Evolutionary conservation across 1,284 basidiomycete genomes (phyloP), one percentile per base, ranked within the genome.

Genomic region (Boletus semigastroideus): DNA sequence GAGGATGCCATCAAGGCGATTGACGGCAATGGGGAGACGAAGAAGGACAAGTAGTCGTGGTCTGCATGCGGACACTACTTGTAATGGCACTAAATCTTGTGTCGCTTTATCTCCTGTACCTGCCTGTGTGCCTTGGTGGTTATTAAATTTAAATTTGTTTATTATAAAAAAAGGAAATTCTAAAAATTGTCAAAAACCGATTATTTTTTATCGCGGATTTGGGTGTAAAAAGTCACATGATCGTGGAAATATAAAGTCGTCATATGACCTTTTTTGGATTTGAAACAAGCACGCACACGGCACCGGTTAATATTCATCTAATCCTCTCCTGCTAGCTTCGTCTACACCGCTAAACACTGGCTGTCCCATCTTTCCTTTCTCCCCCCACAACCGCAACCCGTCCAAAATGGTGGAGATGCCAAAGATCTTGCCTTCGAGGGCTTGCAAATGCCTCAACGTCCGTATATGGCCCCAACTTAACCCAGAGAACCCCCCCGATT

Each of bases 401-500:
- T 52, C 54, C 2, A 46, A 30, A 42, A 71, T 71, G 67, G 52
- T 58, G 51, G 52, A 68, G 31, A 37, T 53, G 45, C 54, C 44
- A 54, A 50, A 52, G 37, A 48, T 52, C 47, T 36, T 22, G 25
- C 52, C 51, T 12, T 51, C 49, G 17, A 59, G 55, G 52, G 75
- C 87, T 46, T 90, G 87, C 67, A 79, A 74, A 64, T 90, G 87
- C 61, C 78, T 90, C 53, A 90, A 90, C 63, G 74, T 90, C 41
- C 79, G 78, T 54, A 77, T 90, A 54, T 69, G 59, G 50, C 57
- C 64, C 14, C 60, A 56, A 28, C 60, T 47, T 16, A 61, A 65
- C 34, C 59, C 70, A 51, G 57, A 54, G 31, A 63, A 70, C 36
- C 67, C 70, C 37, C 67, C 72, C 49, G 58, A 61, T 53, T 62